These are phyloP conservation scores for Pseudogymnoascus sp. DNA, from an alignment of 2,329 filamentous ascomycete species.

Conservation along the genomic window DNA sequence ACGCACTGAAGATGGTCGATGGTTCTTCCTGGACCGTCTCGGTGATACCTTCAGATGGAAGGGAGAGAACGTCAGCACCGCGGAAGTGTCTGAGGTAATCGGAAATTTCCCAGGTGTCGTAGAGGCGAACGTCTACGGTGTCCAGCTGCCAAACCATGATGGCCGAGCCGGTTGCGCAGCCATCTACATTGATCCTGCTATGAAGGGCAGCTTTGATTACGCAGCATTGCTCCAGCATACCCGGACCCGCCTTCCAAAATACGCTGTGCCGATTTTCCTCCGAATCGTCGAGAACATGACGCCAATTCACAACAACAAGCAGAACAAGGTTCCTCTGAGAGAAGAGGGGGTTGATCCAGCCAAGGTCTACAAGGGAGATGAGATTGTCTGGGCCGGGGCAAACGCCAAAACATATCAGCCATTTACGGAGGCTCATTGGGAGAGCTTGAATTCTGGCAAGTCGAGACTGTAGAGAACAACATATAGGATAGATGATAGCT, in stretches of 20 bases:
- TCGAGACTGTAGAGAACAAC: constrained; percentile 35
- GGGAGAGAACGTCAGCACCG: constrained; percentile 58
- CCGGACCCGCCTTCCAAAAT: constrained; percentile 55
- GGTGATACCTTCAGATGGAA: constrained; percentile 74
- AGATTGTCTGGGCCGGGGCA: constrained; percentile 50
- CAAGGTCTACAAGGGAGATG: constrained; percentile 36
- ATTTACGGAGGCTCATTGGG: constrained; percentile 54
- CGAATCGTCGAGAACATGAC: constrained; percentile 51
- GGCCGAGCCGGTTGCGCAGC: constrained; percentile 61
- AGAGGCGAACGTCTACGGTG: constrained; percentile 66
- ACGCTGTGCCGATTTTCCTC: constrained; percentile 69
- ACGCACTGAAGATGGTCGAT: constrained; percentile 53
- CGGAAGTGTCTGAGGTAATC: constrained; percentile 59
- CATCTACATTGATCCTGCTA: constrained; percentile 47
- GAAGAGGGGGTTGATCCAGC: constrained; percentile 56
- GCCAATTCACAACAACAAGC: constrained; percentile 70
- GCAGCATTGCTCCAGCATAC: constrained; percentile 50
- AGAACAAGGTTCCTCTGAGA: constrained; percentile 65
- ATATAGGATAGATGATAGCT: not conserved
- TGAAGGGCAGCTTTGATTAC: constrained; percentile 48
- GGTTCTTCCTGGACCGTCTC: constrained; percentile 63
- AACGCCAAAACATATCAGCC: constrained; percentile 50
- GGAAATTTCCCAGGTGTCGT: constrained; percentile 50
- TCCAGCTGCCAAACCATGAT: constrained; percentile 57
- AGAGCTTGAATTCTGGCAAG: constrained; percentile 36